Base-by-base conservation (phyloP, 495 filamentous ascomycete species). In the Bacidia gigantensis region DNA sequence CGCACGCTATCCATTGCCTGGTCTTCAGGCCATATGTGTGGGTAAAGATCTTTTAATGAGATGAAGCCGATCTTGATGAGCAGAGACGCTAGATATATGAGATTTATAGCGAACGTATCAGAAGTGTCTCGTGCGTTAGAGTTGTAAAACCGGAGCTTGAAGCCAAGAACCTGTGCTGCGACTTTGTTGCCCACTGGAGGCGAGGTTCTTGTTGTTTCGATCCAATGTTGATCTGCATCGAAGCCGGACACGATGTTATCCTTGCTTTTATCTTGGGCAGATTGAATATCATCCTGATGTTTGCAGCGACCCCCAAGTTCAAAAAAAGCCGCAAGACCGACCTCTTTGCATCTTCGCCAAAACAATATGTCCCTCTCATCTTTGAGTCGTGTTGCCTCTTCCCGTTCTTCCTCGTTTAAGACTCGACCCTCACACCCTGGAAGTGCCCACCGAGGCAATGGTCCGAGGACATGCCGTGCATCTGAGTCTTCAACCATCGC, bases 11-110 rank as follows among this genome's bases (percentile, higher is more conserved):
- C 73, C 90, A 97, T 97, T 2, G 77, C 73, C 18, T 85, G 81
- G 56, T 97, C 90, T 0, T 73, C 70, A 20, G 93, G 86, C 75
- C 87, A 89, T 3, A 97, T 80, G 61, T 97, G 93, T 32, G 89
- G 82, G 64, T 95, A 96, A 20, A 99, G 70, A 60, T 97, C 92
- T 38, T 79, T 77, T 2, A 99, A 72, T n/a, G 89, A 95, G 53
- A 99, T 88, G 64, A 99, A 97, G 21, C 93, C 93, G 46, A 94
- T 83, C 65, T 97, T 97, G 67, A 99, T 95, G 38, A 99, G 77
- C 23, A 97, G 70, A 0, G 93, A 87, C 1, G 87, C 80, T 5
- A 97, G 79, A 54, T 88, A 89, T 44, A 96, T 85, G 11, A 99
- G 75, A 59, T 97, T 97, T 42, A 89, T 81, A 0, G 93, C 90